phyloP scores from a whole-genome alignment of 495 filamentous ascomycete species.

The Xylaria nigripes region DNA sequence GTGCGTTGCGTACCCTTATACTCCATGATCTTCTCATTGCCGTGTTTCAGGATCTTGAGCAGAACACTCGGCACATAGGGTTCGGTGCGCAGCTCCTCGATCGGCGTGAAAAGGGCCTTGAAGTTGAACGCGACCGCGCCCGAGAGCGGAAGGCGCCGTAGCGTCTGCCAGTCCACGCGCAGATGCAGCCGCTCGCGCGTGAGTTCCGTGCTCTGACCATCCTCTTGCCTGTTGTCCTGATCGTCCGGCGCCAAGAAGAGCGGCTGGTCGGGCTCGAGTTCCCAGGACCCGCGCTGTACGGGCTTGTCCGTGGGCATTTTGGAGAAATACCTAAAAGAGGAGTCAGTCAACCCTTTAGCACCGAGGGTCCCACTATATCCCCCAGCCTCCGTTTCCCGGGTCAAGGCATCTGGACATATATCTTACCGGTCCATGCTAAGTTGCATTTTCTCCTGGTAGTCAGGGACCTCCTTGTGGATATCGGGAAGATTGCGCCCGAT shows the following conservation, averaged over 20 bases:
- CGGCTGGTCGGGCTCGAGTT: conserved; percentile 66
- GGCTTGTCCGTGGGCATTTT: conserved; percentile 66
- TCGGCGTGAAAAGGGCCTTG: conserved; percentile 78
- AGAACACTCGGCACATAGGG: conserved; percentile 63
- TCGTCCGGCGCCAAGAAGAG: conserved; percentile 74
- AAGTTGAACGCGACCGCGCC: conserved; percentile 81
- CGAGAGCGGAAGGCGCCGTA: conserved; percentile 71
- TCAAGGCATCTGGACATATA: conserved; percentile 7
- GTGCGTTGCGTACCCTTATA: conserved; percentile 87
- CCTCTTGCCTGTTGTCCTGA: conserved; percentile 58
- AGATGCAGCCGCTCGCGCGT: conserved; percentile 55
- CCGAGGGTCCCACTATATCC: no score
- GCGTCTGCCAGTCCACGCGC: conserved; percentile 89
- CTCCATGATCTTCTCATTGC: conserved; percentile 65
- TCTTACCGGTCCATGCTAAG: conserved; percentile 74
- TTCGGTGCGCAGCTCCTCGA: conserved; percentile 66
- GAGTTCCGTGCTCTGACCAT: conserved; percentile 49
- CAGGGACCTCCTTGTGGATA: conserved; percentile 73
- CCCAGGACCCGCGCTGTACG: conserved; percentile 87
- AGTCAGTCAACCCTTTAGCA: no score
- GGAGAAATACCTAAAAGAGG: conserved; percentile 55
- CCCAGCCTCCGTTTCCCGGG: background rate
- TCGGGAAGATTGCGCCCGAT: conserved; percentile 62
- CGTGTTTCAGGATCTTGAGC: conserved; percentile 59
- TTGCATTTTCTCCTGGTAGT: conserved; percentile 87